These are phyloP conservation scores for Verticillium dahliae DNA, from an alignment of 2,329 filamentous ascomycete genomes.

Conservation along the genomic window DNA sequence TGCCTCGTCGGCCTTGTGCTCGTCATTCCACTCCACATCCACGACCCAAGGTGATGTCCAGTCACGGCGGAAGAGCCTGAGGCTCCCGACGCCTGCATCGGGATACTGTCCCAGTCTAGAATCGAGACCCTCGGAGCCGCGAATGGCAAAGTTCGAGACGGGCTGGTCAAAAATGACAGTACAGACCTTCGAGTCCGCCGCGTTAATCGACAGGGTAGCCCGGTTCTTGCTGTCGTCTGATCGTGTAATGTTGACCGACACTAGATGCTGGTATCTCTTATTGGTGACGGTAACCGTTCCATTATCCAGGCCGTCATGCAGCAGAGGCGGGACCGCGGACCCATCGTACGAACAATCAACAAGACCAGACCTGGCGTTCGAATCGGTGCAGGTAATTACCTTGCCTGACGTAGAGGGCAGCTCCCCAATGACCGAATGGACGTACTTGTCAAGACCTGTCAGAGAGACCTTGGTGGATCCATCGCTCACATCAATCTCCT, in stretches of 20 bases:
- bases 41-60: slow-evolving; percentile 75
- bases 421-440: slow-evolving; percentile 58
- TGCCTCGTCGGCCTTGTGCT: slow-evolving; percentile 7
- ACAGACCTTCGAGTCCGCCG: slow-evolving; percentile 72
- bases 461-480: slow-evolving; percentile 65
- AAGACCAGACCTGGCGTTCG: slow-evolving; percentile 41
- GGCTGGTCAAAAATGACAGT: slow-evolving; percentile 65
- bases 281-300: slow-evolving; percentile 29
- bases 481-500: slow-evolving; percentile 70
- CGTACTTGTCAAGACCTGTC: slow-evolving; percentile 60
- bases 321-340: slow-evolving; percentile 49
- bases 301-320: slow-evolving; percentile 39
- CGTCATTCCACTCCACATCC: slow-evolving; percentile 58
- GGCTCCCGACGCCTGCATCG: slow-evolving; percentile 55
- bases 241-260: slow-evolving; percentile 56
- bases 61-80: slow-evolving; percentile 76
- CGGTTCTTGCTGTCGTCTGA: slow-evolving; percentile 29
- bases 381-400: slow-evolving; percentile 43
- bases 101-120: slow-evolving; percentile 59
- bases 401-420: slow-evolving; percentile 67
- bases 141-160: slow-evolving; percentile 57
- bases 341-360: slow-evolving; percentile 67
- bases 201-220: slow-evolving; percentile 61
- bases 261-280: slow-evolving; percentile 47
- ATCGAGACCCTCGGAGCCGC: slow-evolving; percentile 52